Base-by-base conservation (phyloP, 768 basidiomycete genomes). In the Podaxis sp. region DNA sequence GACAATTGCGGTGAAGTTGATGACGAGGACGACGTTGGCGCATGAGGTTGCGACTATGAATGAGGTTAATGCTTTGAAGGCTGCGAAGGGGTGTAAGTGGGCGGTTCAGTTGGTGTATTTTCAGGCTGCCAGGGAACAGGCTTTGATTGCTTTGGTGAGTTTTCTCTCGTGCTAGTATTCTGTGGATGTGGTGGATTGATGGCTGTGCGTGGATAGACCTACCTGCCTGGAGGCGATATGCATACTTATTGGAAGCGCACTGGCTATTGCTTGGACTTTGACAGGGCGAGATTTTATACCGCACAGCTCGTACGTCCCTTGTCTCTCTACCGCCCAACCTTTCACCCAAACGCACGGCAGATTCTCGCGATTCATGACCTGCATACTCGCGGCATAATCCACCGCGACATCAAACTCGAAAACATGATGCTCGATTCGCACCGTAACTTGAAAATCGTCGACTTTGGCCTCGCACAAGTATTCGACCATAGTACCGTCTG, bases 331-430 rank as follows among this genome's bases (percentile, higher is more conserved):
- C 14, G 32, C 7, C 7, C 7, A 32, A 32, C 32, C n/a, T 48
- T 35, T 18, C n/a, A 42, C 11, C 10, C 40, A 11, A 13, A 14
- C 40, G 1, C 40, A n/a, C 3, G 13, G n/a, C n/a, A 59, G 57
- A 28, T 59, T 21, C 57, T 59, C 4, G 57, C 57, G 7, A 62
- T 65, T 7, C 53, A 62, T 28, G 59, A 65, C 50, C 50, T 65
- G 9, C 64, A 65, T 36, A 16, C 27, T 4, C 62, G 60, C 14
- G 62, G 64, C 7, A 61, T 65, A 35, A 61, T 65, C 23, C 64
- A 65, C 32, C 62, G 64, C 0, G 64, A 65, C 32, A 61, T 65
- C 59, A 65, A 65, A 50, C 58, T 57, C 18, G 61, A 62, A 23
- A 65, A 65, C 46, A 57, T 62, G 55, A 46, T 65, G 46, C 50